Conservation (phyloP, 129 eudicot genomes). For the Ambrosia trifida region DNA sequence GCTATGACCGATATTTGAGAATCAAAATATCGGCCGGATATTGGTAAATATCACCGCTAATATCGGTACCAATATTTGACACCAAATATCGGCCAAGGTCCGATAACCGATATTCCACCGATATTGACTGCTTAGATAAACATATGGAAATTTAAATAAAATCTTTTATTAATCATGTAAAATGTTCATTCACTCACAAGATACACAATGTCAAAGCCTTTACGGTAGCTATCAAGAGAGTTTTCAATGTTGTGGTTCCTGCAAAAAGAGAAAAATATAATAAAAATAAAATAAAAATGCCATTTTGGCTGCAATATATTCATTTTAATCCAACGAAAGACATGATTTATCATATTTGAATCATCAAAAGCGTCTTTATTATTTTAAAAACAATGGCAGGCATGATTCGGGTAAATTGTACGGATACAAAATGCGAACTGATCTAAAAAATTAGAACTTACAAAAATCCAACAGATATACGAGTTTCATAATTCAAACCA, state of each 20-base stretch:
- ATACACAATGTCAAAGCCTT: constrained; percentile 81
- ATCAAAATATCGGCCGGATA: too few relatives aligned
- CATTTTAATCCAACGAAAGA: not conserved
- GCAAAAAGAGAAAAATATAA: constrained; percentile 27
- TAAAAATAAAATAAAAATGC: too few relatives aligned
- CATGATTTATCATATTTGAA: not conserved
- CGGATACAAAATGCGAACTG: not conserved
- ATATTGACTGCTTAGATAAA: too few relatives aligned
- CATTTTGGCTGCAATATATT: constrained; percentile 4
- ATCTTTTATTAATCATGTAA: not conserved
- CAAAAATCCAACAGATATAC: constrained; percentile 89
- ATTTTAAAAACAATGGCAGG: not conserved
- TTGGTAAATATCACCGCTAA: too few relatives aligned
- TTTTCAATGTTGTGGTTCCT: constrained; percentile 78
- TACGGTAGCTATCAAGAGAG: constrained; percentile 64
- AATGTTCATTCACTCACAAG: constrained; percentile 46
- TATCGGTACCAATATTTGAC: too few relatives aligned
- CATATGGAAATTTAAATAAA: not conserved
- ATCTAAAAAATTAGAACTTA: constrained; percentile 65
- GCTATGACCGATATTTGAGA: too few relatives aligned
- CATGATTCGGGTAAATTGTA: constrained; percentile 9
- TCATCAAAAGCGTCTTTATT: not conserved
- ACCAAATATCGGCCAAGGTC: too few relatives aligned
- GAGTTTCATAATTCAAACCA: constrained; percentile 70
- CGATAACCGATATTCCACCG: too few relatives aligned